Evolutionary conservation across 805 yeast species (phyloP), one percentile per base, ranked within the genome.

Genomic region (Spathaspora sp.): DNA sequence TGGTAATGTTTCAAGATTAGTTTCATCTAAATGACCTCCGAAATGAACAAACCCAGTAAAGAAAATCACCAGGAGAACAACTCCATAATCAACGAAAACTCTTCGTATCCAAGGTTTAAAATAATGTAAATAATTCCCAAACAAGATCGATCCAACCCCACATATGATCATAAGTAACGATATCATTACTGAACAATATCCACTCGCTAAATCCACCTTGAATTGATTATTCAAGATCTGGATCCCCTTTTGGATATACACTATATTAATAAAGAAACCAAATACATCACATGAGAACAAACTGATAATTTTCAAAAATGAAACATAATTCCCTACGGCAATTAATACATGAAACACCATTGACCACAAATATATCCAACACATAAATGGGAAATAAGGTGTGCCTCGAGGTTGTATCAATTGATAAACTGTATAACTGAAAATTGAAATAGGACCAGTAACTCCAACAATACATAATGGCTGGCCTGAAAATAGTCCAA

Each of bases 401-500:
- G 78, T 71, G 8, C 76, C 78, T 53, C 77, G 63, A 0, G 88
- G 85, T 19, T 64, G 69, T 38, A 89, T 77, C 47, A 89, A 76
- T 53, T 86, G 86, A 63, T 85, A 89, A 0, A 94, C 92, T 0
- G 98, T 94, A 61, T 90, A 91, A 62, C 89, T 89, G 77, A 94
- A 93, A 54, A 93, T 92, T 1, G 96, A 73, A 14, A 94, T 86
- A 0, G 99, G 99, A 0, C 98, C 99, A 0, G 98, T 94, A 5
- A 93, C 97, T 3, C 99, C 99, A 8, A 94, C 98, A 23, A 93
- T 88, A 60, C 97, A 89, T 26, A 94, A 68, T 0, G 99, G 99
- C 60, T 92, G 97, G 0, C 97, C 98, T 0, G 87, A 77, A 51
- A 92, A 73, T 5, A 88, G 58, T 0, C 98, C 97, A 72, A 94